phyloP scores from a whole-genome alignment of 331 rosid genomes.

The Acacia pycnantha region DNA sequence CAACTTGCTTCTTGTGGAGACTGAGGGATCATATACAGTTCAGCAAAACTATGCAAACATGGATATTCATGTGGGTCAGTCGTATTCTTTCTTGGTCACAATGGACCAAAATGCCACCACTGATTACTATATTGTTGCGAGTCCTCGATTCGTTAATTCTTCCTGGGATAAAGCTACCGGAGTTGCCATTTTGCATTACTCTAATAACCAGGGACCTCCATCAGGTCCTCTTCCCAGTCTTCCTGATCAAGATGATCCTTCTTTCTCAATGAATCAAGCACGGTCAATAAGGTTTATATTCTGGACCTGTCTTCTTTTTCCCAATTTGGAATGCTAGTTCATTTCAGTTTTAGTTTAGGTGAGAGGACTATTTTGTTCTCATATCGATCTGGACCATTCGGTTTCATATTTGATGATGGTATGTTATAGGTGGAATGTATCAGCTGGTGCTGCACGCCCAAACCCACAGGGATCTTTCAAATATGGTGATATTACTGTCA shows the following conservation, averaged over 20 bases:
- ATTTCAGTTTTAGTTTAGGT: background rate
- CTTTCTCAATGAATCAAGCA: conserved; percentile 93
- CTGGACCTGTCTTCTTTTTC: conserved; percentile 18
- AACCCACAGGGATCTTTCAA: conserved; percentile 93
- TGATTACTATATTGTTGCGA: conserved; percentile 88
- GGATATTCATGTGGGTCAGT: conserved; percentile 96
- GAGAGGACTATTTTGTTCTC: background rate
- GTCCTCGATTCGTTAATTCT: conserved; percentile 81
- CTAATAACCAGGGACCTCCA: conserved; percentile 83
- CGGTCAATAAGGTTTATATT: conserved; percentile 81
- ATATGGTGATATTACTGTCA: conserved; percentile 78
- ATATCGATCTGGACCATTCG: background rate
- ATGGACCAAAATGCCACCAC: conserved; percentile 93
- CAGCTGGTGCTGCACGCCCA: conserved; percentile 97
- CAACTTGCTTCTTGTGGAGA: conserved; percentile 83
- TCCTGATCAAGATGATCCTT: conserved; percentile 62
- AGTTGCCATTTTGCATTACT: conserved; percentile 82
- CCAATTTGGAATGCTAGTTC: background rate
- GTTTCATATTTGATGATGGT: conserved; percentile 24
- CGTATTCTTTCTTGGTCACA: conserved; percentile 90
- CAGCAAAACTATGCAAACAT: conserved; percentile 78
- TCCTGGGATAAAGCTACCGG: conserved; percentile 74
- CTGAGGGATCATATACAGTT: conserved; percentile 89
- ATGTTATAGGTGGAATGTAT: conserved; percentile 70
- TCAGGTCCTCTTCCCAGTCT: conserved; percentile 92